Evolutionary conservation across 169 alveolate genomes (phyloP).

Genomic region (Cryptosporidium sp.): DNA sequence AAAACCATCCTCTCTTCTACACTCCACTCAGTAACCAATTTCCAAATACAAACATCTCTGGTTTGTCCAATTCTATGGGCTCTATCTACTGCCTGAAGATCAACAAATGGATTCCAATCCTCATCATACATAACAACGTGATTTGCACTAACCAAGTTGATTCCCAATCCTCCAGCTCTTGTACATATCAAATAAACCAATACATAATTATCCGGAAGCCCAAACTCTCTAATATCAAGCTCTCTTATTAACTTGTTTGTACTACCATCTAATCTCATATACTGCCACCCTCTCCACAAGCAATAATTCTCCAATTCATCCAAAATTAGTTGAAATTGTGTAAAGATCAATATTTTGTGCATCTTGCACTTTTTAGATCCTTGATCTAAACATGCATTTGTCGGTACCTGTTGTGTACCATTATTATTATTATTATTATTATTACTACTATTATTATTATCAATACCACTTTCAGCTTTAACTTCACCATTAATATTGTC

Average conservation of each 20-base stretch:
- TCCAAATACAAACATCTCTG: conserved; percentile 96
- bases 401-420: conserved; percentile 9
- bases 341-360: conserved; percentile 90
- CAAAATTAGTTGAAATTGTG: conserved; percentile 90
- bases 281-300: conserved; percentile 90
- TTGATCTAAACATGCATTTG: background rate
- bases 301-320: conserved; percentile 92
- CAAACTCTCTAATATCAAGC: conserved; percentile 90
- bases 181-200: conserved; percentile 90
- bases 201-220: conserved; percentile 84
- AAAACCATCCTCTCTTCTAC: conserved; percentile 99
- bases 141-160: conserved; percentile 96
- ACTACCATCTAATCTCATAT: conserved; percentile 91
- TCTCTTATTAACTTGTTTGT: conserved; percentile 91
- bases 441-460: background rate
- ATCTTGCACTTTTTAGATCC: conserved; percentile 75
- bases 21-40: conserved; percentile 96
- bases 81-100: conserved; percentile 98
- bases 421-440: background rate
- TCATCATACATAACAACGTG: conserved; percentile 98
- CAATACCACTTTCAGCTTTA: background rate
- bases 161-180: conserved; percentile 96
- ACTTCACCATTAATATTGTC: conserved; percentile 7
- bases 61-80: conserved; percentile 99
- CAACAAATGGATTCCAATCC: conserved; percentile 99